Conservation (phyloP, 2,329 filamentous ascomycete genomes). For the Fusarium marasasianum region DNA sequence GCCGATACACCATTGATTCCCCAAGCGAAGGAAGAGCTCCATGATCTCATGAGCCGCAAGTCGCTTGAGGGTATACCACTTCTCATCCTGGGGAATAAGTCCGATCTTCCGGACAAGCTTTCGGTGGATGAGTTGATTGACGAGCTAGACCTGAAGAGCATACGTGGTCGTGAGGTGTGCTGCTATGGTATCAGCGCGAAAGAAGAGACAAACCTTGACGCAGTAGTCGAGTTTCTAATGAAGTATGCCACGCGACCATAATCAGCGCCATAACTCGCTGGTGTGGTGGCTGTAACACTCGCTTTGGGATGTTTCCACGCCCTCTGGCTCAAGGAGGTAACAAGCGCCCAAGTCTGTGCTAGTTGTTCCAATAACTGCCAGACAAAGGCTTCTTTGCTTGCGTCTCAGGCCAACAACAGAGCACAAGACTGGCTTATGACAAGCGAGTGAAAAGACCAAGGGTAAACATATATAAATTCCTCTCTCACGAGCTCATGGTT, state of each 20-base stretch:
- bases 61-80: constrained; percentile 90
- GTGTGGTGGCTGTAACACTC: constrained; percentile 18
- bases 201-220: constrained; percentile 98
- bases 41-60: constrained; percentile 85
- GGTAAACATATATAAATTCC: constrained; percentile 46
- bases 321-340: constrained; percentile 1
- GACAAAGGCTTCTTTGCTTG: constrained; percentile 5
- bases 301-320: constrained; percentile 9
- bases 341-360: neutral
- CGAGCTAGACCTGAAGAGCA: constrained; percentile 85
- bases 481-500: constrained; percentile 50
- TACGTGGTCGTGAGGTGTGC: constrained; percentile 92
- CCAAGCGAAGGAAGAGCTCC: constrained; percentile 90
- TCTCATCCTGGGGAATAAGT: constrained; percentile 96
- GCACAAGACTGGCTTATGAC: constrained; percentile 24
- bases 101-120: constrained; percentile 88
- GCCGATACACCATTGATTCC: constrained; percentile 84
- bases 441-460: constrained; percentile 34
- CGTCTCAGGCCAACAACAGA: constrained; percentile 4
- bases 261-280: constrained; percentile 13
- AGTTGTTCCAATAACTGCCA: neutral
- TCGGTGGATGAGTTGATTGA: constrained; percentile 97
- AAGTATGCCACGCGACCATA: constrained; percentile 79
- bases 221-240: constrained; percentile 95
- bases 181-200: constrained; percentile 99